Conservation (phyloP, 1,284 basidiomycete species). For the Ustilago sp. region DNA sequence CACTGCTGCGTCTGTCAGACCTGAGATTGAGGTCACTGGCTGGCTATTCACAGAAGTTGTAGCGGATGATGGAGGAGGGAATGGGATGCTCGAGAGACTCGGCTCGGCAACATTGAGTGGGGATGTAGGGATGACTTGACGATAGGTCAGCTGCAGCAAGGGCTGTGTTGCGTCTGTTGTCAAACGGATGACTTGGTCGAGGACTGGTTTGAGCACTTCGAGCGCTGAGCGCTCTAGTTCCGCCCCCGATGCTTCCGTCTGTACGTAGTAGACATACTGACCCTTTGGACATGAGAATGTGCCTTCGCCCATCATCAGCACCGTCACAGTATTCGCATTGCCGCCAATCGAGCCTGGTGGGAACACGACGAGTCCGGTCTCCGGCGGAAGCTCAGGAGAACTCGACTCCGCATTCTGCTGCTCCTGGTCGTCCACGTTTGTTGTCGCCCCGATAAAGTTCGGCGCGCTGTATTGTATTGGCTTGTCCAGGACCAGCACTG, state of each 20-base stretch:
- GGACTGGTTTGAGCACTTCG: constrained; percentile 23
- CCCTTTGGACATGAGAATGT: constrained; percentile 85
- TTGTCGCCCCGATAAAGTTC: background rate
- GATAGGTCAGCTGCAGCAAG: constrained; percentile 37
- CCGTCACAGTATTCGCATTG: constrained; percentile 74
- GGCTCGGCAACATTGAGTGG: background rate
- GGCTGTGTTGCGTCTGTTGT: constrained; percentile 10
- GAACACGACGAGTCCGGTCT: constrained; percentile 83
- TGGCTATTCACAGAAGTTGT: background rate
- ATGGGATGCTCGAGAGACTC: constrained; percentile 24
- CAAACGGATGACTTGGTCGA: constrained; percentile 27
- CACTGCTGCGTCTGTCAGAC: constrained; percentile 33
- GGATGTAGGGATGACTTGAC: constrained; percentile 13
- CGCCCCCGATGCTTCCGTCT: constrained; percentile 21
- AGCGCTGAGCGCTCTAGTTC: background rate
- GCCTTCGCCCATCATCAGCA: constrained; percentile 79
- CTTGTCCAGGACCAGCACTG: constrained; percentile 44
- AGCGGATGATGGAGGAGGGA: constrained; percentile 20
- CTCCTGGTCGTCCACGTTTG: background rate
- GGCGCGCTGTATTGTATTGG: constrained; percentile 31
- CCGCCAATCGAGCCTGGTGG: constrained; percentile 74
- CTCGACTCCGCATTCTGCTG: constrained; percentile 1
- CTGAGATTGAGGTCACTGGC: constrained; percentile 30
- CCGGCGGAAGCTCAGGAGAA: constrained; percentile 64
- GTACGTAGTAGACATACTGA: constrained; percentile 57